Evolutionary conservation across 768 basidiomycete species (phyloP), one percentile per base, ranked within the genome.

Genomic region (Amanita fuliginea): DNA sequence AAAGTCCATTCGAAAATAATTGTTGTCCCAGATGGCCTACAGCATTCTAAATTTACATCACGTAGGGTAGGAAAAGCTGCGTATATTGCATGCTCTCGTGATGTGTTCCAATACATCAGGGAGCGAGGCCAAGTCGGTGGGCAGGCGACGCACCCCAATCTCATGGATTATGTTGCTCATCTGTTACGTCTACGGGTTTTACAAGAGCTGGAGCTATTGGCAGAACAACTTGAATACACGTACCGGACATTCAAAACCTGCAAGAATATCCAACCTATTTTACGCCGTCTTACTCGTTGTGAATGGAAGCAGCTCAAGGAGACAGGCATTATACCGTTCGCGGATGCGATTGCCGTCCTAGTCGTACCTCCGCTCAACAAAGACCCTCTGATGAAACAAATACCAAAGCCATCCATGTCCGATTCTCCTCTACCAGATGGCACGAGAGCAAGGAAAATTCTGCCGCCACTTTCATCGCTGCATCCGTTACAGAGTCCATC

Each of bases 111-210:
- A 42, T 40, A 67, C 51, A 50, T 75, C 40, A 33, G 66, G 22
- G 53, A 63, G 35, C 67, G 65, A 59, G 66, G 74, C 18, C 42
- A 45, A 26, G 11, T 28, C 5, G 36, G 45, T 3, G 36, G 37
- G 16, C 51, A 51, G 1, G 22, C 54, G 1, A 47, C 73, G 3
- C 74, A 74, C 52, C 60, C 74, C 11, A 65, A 72, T 30, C 62
- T 86, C 14, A 60, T 64, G 7, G 65, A 72, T 21, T 81, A 89
- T 39, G 72, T 86, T 32, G 67, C 68, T 2, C 81, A 88, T 57
- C 68, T 81, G 19, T 67, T 91, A 8, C 85, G 86, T 40, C 62
- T 84, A 11, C 78, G 88, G 14, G 74, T 88, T 10, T 65, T 91
- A 2, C 86, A 90, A 60, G 89, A 91, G 57, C 64, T 91, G 5